A percentile compares a stretch with the other conserved stretches of the same genome.
Conservation (phyloP, 495 filamentous ascomycete species). For the Penicillium silybi region DNA sequence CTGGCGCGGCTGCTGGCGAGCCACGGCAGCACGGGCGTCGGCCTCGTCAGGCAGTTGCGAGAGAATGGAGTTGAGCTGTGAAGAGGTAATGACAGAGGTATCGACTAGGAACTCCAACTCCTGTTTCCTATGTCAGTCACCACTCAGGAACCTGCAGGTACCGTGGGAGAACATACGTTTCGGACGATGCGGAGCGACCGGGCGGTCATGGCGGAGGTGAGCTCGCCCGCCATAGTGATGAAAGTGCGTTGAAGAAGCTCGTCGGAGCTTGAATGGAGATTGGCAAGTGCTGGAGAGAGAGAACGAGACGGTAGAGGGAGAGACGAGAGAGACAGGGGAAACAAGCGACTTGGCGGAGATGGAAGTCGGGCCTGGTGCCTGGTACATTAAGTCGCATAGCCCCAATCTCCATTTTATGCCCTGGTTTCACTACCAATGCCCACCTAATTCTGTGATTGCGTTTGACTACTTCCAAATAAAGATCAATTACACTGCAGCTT, state of each 20-base stretch:
- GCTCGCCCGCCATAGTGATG: conserved; percentile 38
- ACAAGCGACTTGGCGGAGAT: neutral
- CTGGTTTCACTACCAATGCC: neutral
- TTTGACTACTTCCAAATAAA: too few relatives aligned
- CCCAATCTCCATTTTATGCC: neutral
- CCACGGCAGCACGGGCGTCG: conserved; percentile 32
- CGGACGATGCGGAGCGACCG: conserved; percentile 82
- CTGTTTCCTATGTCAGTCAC: conserved; percentile 39
- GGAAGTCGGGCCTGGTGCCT: neutral
- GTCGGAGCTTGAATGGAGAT: neutral
- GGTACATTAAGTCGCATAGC: neutral
- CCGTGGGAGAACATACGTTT: conserved; percentile 52
- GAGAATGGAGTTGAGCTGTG: conserved; percentile 67
- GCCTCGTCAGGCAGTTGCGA: conserved; percentile 65
- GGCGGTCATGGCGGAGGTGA: conserved; percentile 57
- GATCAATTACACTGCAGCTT: neutral
- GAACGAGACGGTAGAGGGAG: neutral
- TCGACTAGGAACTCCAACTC: conserved; percentile 91
- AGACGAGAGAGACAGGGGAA: conserved; percentile 4
- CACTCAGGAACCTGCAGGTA: neutral
- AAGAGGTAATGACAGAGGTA: conserved; percentile 64
- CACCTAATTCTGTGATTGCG: neutral
- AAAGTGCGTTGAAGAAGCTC: neutral
- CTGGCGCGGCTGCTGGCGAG: conserved; percentile 10
- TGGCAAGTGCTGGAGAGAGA: neutral